Evolutionary conservation across 129 eudicot species (phyloP).

Genomic region (Silybum marianum): DNA sequence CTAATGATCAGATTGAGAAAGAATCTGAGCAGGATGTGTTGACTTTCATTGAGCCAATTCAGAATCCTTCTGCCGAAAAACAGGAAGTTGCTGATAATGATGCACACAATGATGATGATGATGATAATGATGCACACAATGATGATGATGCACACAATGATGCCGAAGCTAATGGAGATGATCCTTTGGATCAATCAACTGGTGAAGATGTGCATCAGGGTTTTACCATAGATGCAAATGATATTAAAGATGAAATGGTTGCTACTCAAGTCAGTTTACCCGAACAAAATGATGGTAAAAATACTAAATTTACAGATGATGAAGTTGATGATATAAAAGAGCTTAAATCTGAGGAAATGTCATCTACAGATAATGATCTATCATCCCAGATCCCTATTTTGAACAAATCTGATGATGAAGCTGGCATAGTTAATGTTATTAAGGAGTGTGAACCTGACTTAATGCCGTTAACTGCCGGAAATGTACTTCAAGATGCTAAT

Average conservation of each 20-base stretch:
- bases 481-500: background rate
- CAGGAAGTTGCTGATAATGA: background rate
- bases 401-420: conserved; percentile 6
- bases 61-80: background rate
- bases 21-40: background rate
- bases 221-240: background rate
- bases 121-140: too few relatives aligned
- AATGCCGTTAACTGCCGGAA: background rate
- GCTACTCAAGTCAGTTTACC: conserved; percentile 2
- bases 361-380: background rate
- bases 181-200: background rate
- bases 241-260: background rate
- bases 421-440: background rate
- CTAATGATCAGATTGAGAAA: background rate
- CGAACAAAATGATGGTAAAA: background rate
- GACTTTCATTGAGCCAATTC: background rate
- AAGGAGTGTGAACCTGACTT: background rate
- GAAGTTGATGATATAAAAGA: conserved; percentile 8
- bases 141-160: background rate
- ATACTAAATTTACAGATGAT: background rate
- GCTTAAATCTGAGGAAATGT: conserved; percentile 4
- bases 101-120: background rate
- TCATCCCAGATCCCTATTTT: background rate
- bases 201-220: background rate
- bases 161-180: background rate